Conservation (phyloP, 208 protist species). For the Trypanosoma platydactyli region DNA sequence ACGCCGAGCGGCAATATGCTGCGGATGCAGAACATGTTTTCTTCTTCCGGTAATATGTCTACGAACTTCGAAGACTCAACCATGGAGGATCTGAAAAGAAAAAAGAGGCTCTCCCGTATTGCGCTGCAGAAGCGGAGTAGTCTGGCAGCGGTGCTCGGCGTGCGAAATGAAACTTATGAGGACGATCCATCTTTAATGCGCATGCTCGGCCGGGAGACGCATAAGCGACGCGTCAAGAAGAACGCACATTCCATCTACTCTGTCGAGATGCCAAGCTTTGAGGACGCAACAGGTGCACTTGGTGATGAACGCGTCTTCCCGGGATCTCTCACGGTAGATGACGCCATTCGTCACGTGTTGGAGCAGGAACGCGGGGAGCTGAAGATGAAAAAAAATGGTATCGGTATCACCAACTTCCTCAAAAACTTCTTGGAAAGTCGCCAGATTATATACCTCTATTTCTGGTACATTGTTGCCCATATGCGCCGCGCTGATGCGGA, state of each 20-base stretch:
- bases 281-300: slow-evolving; percentile 20
- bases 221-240: slow-evolving; percentile 32
- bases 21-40: neutral
- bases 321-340: slow-evolving; percentile 18
- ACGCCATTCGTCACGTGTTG: slow-evolving; percentile 43
- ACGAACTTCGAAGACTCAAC: neutral
- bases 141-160: neutral
- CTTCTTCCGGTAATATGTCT: too few species aligned
- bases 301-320: slow-evolving; percentile 19
- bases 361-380: slow-evolving; percentile 42
- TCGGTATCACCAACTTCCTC: slow-evolving; percentile 58
- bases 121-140: neutral
- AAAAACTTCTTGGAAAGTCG: slow-evolving; percentile 32
- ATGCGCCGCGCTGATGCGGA: slow-evolving; percentile 45
- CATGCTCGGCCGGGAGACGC: slow-evolving; percentile 7
- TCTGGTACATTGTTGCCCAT: slow-evolving; percentile 66
- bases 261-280: slow-evolving; percentile 31
- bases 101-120: neutral
- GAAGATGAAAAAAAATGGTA: slow-evolving; percentile 38
- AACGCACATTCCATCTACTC: slow-evolving; percentile 44
- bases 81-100: neutral
- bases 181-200: slow-evolving; percentile 8
- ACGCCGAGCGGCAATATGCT: too few species aligned
- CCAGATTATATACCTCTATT: slow-evolving; percentile 51
- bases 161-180: neutral